phyloP scores from a whole-genome alignment of 1,284 basidiomycete species.

The Malassezia obtusa region DNA sequence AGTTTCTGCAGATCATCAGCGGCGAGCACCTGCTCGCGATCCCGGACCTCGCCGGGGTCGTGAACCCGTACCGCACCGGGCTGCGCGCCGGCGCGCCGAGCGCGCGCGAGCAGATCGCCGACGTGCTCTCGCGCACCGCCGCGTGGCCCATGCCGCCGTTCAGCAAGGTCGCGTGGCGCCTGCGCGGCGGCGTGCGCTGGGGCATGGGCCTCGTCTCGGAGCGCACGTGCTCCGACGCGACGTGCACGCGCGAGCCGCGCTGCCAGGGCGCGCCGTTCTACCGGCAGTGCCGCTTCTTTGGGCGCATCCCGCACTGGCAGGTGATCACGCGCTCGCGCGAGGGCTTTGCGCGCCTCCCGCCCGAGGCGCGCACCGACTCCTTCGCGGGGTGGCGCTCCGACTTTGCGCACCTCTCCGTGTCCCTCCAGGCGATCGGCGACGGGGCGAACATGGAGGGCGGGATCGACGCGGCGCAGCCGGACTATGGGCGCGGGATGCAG shows the following conservation, averaged over 20 bases:
- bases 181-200: constrained; percentile 79
- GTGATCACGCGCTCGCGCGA: constrained; percentile 59
- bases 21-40: constrained; percentile 53
- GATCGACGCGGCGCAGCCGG: not conserved
- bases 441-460: constrained; percentile 21
- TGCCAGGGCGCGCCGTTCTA: constrained; percentile 60
- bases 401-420: constrained; percentile 85
- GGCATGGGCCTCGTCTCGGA: constrained; percentile 78
- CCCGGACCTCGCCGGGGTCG: constrained; percentile 50
- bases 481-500: not conserved
- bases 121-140: not conserved
- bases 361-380: constrained; percentile 56
- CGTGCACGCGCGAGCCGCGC: constrained; percentile 53
- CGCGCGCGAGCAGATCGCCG: not conserved
- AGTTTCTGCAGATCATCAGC: constrained; percentile 74
- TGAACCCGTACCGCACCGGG: constrained; percentile 52
- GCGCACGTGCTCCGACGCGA: constrained; percentile 64
- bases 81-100: not conserved
- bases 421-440: constrained; percentile 58
- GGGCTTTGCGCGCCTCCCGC: constrained; percentile 48
- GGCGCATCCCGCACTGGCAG: constrained; percentile 72
- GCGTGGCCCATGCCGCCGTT: constrained; percentile 16
- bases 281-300: constrained; percentile 69
- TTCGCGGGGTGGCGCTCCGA: constrained; percentile 83
- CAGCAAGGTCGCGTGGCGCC: constrained; percentile 52